These are phyloP conservation scores for Nicotiana benthamiana DNA, from an alignment of 257 asterid genomes.

Conservation along the genomic window DNA sequence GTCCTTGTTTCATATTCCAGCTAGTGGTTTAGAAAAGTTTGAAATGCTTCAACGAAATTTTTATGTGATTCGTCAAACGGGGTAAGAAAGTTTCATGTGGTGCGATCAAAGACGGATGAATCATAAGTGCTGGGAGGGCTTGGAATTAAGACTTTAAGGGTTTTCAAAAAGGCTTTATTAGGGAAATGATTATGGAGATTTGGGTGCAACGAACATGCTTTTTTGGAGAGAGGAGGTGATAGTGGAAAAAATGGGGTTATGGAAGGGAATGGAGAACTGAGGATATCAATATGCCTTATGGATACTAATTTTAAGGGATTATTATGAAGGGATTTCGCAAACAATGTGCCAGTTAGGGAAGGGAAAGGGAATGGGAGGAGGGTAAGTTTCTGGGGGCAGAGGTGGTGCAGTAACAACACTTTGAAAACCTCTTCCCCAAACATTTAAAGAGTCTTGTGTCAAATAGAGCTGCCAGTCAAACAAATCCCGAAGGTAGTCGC, in stretches of 20 bases:
- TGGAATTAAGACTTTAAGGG: neutral
- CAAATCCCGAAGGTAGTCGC: neutral
- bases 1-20: neutral
- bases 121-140: neutral
- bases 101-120: neutral
- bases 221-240: neutral
- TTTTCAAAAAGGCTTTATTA: neutral
- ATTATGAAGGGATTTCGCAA: neutral
- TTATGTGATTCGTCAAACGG: neutral
- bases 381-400: neutral
- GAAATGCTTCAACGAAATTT: neutral
- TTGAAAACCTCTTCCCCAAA: neutral
- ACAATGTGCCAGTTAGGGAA: neutral
- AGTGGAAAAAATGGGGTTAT: neutral
- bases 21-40: neutral
- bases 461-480: neutral
- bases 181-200: neutral
- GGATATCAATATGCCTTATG: neutral
- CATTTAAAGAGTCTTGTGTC: neutral
- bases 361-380: neutral
- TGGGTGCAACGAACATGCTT: neutral
- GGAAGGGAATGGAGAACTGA: neutral
- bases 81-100: neutral
- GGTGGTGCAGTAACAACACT: neutral
- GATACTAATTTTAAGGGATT: neutral